Base-by-base conservation (phyloP, 192 early-diverging fungal species). In the Gamsiella multidivaricata region DNA sequence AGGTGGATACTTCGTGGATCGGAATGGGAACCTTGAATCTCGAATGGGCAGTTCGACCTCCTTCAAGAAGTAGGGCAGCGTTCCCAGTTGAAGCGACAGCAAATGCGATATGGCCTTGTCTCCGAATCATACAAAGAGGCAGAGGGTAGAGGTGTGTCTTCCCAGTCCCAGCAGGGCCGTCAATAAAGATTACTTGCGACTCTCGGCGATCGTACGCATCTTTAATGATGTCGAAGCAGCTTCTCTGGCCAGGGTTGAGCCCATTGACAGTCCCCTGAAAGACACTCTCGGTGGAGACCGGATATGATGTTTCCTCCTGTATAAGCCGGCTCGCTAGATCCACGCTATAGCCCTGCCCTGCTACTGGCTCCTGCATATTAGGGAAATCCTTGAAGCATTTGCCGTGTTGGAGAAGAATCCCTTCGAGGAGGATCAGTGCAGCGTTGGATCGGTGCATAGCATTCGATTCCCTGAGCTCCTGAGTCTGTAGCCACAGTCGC, bases 71-170 rank as follows among this genome's bases (percentile, higher is more conserved):
- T 18, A 79, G 33, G n/a, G 73, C 69, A 2, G 73, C 70, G 29
- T 66, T 81, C 5, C 82, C 79, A 32, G 61, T 76, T 6, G 61
- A 52, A 31, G 79, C 79, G 22, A 74, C 71, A 20, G 79, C 72
- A 52, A 76, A 10, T 2, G 61, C 66, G 55, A 76, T 72, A 10
- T 65, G 10, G 12, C 31, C 45, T 31, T 46, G 0, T 53, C 33
- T 42, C 0, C 72, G 26, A 2, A 81, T 49, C 18, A 39, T 68
- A 12, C 25, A 25, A 2, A 82, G 25, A 1, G 66, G 12, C 0
- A 49, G n/a, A 5, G n/a, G 25, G 26, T 54, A 64, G 9, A 81
- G 43, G 26, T 55, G 57, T 50, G 23, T 61, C 66, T 61, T 81
- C 61, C 50, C 65, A 47, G 26, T 43, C 57, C 25, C 70, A 54